Conservation (phyloP, 345 rosid genomes). For the Sisymbrium altissimum region DNA sequence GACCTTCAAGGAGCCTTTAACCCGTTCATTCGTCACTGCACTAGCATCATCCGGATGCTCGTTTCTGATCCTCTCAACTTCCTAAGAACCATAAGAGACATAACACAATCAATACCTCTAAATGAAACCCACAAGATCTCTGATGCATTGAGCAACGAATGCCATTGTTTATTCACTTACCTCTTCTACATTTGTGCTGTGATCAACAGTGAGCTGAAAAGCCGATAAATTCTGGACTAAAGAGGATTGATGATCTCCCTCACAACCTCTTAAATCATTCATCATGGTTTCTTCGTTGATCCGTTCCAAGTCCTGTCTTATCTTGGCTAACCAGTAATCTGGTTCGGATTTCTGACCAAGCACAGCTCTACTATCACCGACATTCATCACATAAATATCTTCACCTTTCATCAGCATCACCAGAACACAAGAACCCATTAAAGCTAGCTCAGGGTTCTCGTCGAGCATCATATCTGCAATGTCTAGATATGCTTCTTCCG, state of each 20-base stretch:
- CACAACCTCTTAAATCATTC: constrained; percentile 58
- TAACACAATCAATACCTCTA: background rate
- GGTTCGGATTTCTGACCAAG: constrained; percentile 72
- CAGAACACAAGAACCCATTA: background rate
- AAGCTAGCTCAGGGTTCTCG: background rate
- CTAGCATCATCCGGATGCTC: constrained; percentile 82
- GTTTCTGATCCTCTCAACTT: constrained; percentile 70
- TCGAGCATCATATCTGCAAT: background rate
- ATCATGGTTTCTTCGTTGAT: constrained; percentile 78
- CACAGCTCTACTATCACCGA: constrained; percentile 73
- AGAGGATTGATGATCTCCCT: constrained; percentile 34
- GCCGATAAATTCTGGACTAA: constrained; percentile 40
- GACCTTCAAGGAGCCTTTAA: constrained; percentile 90
- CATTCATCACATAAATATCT: background rate
- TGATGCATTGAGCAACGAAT: background rate
- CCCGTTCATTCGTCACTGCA: constrained; percentile 74
- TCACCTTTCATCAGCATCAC: background rate
- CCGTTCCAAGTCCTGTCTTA: constrained; percentile 74
- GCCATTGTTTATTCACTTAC: constrained; percentile 29
- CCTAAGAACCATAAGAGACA: constrained; percentile 47
- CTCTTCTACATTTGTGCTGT: constrained; percentile 79
- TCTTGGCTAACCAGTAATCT: constrained; percentile 66
- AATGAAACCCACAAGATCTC: background rate
- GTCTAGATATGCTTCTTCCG: background rate
- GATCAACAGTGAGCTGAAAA: constrained; percentile 77